Evolutionary conservation across 495 filamentous ascomycete genomes (phyloP).

Genomic region (Penicillium crystallinum): DNA sequence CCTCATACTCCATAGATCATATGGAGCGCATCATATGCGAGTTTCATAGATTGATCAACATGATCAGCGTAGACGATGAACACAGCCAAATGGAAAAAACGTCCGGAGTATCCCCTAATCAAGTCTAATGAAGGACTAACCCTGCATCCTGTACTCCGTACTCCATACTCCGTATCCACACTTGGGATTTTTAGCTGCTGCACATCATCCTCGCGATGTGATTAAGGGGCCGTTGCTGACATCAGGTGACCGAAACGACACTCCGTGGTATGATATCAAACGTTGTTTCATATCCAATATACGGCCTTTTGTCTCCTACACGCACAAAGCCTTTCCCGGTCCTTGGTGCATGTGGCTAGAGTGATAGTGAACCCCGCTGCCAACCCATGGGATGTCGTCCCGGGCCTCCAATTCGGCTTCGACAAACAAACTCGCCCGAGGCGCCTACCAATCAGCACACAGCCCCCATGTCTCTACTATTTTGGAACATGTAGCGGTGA

Average conservation of each 20-base stretch:
- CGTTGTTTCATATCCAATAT: not conserved
- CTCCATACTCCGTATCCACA: no score
- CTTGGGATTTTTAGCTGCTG: not conserved
- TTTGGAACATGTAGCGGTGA: slow-evolving; percentile 27
- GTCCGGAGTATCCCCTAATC: not conserved
- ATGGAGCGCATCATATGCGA: not conserved
- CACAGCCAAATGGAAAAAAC: slow-evolving; percentile 10
- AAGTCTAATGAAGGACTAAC: slow-evolving; percentile 13
- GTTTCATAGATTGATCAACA: slow-evolving; percentile 15
- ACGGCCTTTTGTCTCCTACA: slow-evolving; percentile 6
- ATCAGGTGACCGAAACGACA: slow-evolving; percentile 1
- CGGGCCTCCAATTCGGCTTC: slow-evolving; percentile 15
- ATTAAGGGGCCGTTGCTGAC: not conserved
- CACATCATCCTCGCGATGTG: slow-evolving; percentile 2
- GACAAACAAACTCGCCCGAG: slow-evolving; percentile 7
- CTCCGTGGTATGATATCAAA: not conserved
- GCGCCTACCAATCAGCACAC: slow-evolving; percentile 6
- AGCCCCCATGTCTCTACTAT: slow-evolving; percentile 3
- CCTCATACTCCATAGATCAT: not conserved
- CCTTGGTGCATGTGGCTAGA: slow-evolving; percentile 6
- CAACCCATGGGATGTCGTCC: slow-evolving; percentile 23
- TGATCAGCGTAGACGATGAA: slow-evolving; percentile 19
- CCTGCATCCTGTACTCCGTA: slow-evolving; percentile 3
- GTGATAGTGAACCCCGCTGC: slow-evolving; percentile 2
- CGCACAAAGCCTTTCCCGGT: not conserved